These are phyloP conservation scores for Nicotiana obtusifolia DNA, from an alignment of 257 asterid species.

Conservation along the genomic window DNA sequence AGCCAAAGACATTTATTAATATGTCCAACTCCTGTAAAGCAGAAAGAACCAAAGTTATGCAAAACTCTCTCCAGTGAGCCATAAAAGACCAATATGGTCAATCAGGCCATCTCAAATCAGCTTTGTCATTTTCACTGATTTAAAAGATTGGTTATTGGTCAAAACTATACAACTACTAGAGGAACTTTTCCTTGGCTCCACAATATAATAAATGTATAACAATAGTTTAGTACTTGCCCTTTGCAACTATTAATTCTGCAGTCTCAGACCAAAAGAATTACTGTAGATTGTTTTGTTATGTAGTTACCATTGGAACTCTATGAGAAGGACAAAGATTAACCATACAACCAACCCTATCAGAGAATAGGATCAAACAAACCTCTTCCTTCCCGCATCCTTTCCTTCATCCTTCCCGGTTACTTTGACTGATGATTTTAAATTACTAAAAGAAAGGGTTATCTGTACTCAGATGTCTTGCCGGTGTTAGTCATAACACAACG, in stretches of 20 bases:
- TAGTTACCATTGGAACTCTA: background rate
- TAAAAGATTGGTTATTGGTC: background rate
- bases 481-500: background rate
- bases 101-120: background rate
- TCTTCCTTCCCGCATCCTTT: background rate
- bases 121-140: background rate
- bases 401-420: background rate
- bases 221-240: background rate
- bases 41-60: background rate
- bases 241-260: background rate
- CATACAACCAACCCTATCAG: background rate
- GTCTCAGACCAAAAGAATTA: background rate
- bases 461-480: background rate
- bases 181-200: background rate
- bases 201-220: background rate
- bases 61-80: background rate
- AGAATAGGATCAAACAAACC: background rate
- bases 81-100: background rate
- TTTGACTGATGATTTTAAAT: background rate
- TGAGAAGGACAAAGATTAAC: background rate
- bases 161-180: background rate
- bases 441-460: background rate
- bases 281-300: background rate
- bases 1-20: background rate
- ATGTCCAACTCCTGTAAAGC: too few relatives aligned